These are phyloP conservation scores for Rhodotorula diobovata DNA, from an alignment of 768 basidiomycete genomes.

Conservation along the genomic window DNA sequence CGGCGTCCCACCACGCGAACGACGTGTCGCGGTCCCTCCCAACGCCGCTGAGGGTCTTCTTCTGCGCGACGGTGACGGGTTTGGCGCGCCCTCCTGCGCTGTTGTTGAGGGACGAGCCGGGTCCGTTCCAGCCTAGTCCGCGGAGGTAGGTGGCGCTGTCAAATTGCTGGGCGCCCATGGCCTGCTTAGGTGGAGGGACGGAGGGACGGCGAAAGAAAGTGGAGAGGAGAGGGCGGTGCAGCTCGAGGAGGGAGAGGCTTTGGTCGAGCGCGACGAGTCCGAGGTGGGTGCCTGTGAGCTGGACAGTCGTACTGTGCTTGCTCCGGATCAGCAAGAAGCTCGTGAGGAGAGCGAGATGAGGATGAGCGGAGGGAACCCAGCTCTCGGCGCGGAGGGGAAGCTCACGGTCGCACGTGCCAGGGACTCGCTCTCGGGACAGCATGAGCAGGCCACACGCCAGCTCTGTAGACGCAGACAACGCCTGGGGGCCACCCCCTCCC, in stretches of 20 bases:
- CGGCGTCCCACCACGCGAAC: slow-evolving; percentile 43
- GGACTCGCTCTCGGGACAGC: not conserved
- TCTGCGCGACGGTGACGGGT: slow-evolving; percentile 41
- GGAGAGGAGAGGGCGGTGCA: no score
- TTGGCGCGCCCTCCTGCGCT: slow-evolving; percentile 28
- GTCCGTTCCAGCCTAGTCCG: slow-evolving; percentile 39
- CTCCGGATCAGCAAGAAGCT: no score
- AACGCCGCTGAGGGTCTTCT: slow-evolving; percentile 40
- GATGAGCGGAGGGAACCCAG: not conserved
- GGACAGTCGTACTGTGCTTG: no score
- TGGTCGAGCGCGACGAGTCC: no score
- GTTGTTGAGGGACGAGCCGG: slow-evolving; percentile 34
- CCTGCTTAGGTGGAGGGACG: no score
- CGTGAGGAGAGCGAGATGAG: not conserved
- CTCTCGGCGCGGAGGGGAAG: no score
- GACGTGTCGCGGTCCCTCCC: slow-evolving; percentile 41
- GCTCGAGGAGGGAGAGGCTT: not conserved
- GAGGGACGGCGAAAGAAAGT: not conserved
- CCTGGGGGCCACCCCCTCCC: slow-evolving; percentile 18
- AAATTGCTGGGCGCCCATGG: slow-evolving; percentile 11
- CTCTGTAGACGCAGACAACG: slow-evolving; percentile 32
- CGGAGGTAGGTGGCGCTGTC: slow-evolving; percentile 37
- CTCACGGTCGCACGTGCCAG: not conserved
- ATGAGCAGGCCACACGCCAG: slow-evolving; percentile 27
- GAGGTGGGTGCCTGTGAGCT: no score